These are phyloP conservation scores for Apiospora aurea DNA, from an alignment of 2,329 filamentous ascomycete genomes.

Conservation along the genomic window DNA sequence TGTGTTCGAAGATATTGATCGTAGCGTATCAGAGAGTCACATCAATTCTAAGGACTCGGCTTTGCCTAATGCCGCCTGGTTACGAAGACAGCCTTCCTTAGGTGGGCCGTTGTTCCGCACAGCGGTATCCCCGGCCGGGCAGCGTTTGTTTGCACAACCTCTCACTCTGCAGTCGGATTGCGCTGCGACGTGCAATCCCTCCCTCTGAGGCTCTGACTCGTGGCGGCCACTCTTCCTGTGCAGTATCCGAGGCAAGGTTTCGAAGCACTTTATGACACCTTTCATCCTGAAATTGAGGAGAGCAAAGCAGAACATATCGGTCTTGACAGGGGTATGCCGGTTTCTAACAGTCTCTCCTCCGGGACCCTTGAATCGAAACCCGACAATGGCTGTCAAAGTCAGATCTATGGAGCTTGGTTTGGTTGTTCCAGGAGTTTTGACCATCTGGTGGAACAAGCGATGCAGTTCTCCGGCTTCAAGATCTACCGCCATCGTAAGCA, in stretches of 20 bases:
- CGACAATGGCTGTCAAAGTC: constrained; percentile 10
- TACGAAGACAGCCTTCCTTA: background rate
- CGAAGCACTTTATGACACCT: background rate
- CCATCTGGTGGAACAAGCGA: constrained; percentile 19
- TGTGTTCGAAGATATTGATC: background rate
- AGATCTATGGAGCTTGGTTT: constrained; percentile 3
- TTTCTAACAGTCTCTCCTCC: background rate
- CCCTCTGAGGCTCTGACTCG: background rate
- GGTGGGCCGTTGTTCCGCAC: background rate
- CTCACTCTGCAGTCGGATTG: background rate
- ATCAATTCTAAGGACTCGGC: background rate
- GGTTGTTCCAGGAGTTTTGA: constrained; percentile 7
- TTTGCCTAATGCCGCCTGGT: background rate
- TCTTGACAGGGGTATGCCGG: background rate
- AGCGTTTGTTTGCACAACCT: background rate
- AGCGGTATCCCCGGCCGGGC: background rate
- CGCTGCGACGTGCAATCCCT: background rate
- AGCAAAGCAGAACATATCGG: background rate
- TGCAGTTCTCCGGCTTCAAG: background rate
- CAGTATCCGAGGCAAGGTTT: background rate
- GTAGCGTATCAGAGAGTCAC: background rate
- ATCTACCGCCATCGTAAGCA: constrained; percentile 1
- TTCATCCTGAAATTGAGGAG: background rate
- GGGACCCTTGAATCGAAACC: constrained; percentile 10
- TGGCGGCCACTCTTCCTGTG: background rate